Percentiles rank a stretch among this genome's conserved stretches.
phyloP scores from a whole-genome alignment of 2,329 filamentous ascomycete species.

The Colletotrichum noveboracense region DNA sequence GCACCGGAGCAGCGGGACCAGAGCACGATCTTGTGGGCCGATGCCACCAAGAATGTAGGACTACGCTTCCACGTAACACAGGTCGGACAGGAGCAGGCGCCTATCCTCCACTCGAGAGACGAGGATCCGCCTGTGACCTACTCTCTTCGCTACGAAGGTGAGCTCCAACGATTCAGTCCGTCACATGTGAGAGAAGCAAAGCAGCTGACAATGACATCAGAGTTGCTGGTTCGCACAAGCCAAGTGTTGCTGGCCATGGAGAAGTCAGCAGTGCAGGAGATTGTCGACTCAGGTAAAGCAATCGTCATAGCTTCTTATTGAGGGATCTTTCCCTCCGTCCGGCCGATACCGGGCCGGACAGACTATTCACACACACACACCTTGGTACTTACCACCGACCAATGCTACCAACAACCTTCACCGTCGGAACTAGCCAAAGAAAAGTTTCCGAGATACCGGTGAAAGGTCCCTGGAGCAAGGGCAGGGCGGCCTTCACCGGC shows the following conservation, averaged over 20 bases:
- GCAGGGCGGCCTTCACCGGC: background rate
- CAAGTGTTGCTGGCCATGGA: conserved; percentile 71
- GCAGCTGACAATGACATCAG: conserved; percentile 45
- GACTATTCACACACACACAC: background rate
- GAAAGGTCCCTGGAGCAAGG: background rate
- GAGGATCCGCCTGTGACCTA: conserved; percentile 75
- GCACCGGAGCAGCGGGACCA: conserved; percentile 22
- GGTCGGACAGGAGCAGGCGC: conserved; percentile 42
- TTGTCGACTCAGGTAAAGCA: conserved; percentile 66
- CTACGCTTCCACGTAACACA: conserved; percentile 66
- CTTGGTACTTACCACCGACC: background rate
- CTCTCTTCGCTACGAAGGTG: conserved; percentile 75
- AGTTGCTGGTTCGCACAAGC: conserved; percentile 69
- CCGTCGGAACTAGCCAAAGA: background rate
- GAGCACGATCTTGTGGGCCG: conserved; percentile 69
- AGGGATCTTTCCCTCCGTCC: conserved; percentile 28
- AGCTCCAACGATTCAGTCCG: conserved; percentile 22
- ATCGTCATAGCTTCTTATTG: conserved; percentile 63
- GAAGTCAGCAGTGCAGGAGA: conserved; percentile 64
- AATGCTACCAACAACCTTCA: background rate
- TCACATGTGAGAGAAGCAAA: background rate
- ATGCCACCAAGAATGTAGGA: conserved; percentile 66
- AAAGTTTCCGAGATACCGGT: background rate
- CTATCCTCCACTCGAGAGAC: conserved; percentile 60
- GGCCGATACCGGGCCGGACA: background rate